A percentile compares a stretch with the other conserved stretches of the same genome.
Evolutionary conservation across 192 early-diverging fungal genomes (phyloP).

Genomic region (Entophlyctis helioformis): DNA sequence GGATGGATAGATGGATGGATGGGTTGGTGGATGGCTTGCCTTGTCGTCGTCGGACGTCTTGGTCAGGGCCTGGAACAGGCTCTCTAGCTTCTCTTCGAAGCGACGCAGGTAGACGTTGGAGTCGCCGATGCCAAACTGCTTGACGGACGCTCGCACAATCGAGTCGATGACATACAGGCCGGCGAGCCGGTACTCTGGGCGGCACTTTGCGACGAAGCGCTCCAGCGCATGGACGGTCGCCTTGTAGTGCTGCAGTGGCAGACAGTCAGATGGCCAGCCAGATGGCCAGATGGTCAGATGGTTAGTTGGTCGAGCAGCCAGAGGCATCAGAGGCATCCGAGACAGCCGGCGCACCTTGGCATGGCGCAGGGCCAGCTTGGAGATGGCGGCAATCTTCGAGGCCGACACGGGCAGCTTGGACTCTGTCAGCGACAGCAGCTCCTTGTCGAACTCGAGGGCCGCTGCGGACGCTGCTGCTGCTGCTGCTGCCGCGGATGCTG

Average conservation of each 20-base stretch:
- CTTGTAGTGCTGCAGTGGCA: constrained; percentile 29
- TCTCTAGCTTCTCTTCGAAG: constrained; percentile 33
- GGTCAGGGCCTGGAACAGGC: constrained; percentile 22
- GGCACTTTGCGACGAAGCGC: constrained; percentile 27
- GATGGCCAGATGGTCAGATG: too few species aligned
- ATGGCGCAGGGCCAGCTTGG: constrained; percentile 35
- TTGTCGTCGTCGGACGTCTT: constrained; percentile 29
- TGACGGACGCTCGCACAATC: constrained; percentile 21
- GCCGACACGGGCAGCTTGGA: constrained; percentile 34
- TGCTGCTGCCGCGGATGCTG: too few species aligned
- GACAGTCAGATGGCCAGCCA: too few species aligned
- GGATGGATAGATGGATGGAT: too few species aligned
- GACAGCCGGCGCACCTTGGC: constrained; percentile 18
- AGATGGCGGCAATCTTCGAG: constrained; percentile 31
- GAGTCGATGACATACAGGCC: constrained; percentile 42
- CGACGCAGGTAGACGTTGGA: constrained; percentile 16
- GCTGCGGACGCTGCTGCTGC: too few species aligned
- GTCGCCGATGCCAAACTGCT: constrained; percentile 19
- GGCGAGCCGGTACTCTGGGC: constrained; percentile 30
- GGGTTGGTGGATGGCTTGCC: constrained; percentile 16
- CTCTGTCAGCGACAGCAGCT: constrained; percentile 29
- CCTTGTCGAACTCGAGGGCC: constrained; percentile 38
- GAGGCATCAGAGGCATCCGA: too few species aligned
- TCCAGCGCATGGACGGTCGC: constrained; percentile 30
- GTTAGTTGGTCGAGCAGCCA: too few species aligned